phyloP scores from a whole-genome alignment of 371 early-diverging fungal genomes.

The Lichtheimia ornata region DNA sequence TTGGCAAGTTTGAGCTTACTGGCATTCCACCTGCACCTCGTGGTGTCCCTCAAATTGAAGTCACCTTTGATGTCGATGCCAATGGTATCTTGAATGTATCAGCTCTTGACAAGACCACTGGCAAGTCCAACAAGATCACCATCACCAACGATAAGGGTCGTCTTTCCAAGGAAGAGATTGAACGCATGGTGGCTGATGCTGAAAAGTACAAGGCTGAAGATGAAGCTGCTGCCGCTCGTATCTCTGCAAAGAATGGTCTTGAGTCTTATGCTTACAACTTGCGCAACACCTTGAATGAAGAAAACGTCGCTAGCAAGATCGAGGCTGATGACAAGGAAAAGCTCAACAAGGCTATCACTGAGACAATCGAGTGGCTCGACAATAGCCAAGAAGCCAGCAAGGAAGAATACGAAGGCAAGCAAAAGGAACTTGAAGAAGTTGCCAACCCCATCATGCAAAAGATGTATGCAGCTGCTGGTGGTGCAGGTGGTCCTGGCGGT shows the following conservation, averaged over 20 bases:
- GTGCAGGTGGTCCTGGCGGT: slow-evolving; percentile 64
- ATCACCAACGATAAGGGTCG: slow-evolving; percentile 98
- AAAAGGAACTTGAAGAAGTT: slow-evolving; percentile 86
- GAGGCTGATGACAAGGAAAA: slow-evolving; percentile 85
- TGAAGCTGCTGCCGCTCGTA: slow-evolving; percentile 86
- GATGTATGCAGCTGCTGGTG: slow-evolving; percentile 86
- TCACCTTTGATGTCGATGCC: slow-evolving; percentile 97
- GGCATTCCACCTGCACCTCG: slow-evolving; percentile 96
- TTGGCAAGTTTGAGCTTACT: slow-evolving; percentile 96
- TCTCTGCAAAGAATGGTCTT: slow-evolving; percentile 88
- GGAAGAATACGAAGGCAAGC: slow-evolving; percentile 86
- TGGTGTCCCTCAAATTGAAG: slow-evolving; percentile 98
- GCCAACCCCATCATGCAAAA: slow-evolving; percentile 78
- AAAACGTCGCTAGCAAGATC: slow-evolving; percentile 84
- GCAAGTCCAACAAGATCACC: slow-evolving; percentile 93
- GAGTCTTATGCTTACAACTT: slow-evolving; percentile 95
- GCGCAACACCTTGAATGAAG: slow-evolving; percentile 85
- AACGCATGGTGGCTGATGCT: slow-evolving; percentile 95
- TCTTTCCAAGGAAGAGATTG: slow-evolving; percentile 96
- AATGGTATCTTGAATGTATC: slow-evolving; percentile 98
- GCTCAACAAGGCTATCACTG: slow-evolving; percentile 79
- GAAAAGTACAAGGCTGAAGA: slow-evolving; percentile 97
- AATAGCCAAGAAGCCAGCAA: slow-evolving; percentile 82
- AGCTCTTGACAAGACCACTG: slow-evolving; percentile 95
- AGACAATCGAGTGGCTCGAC: slow-evolving; percentile 89